Base-by-base conservation (phyloP, 2,329 filamentous ascomycete species). In the Sphaerulina musiva region DNA sequence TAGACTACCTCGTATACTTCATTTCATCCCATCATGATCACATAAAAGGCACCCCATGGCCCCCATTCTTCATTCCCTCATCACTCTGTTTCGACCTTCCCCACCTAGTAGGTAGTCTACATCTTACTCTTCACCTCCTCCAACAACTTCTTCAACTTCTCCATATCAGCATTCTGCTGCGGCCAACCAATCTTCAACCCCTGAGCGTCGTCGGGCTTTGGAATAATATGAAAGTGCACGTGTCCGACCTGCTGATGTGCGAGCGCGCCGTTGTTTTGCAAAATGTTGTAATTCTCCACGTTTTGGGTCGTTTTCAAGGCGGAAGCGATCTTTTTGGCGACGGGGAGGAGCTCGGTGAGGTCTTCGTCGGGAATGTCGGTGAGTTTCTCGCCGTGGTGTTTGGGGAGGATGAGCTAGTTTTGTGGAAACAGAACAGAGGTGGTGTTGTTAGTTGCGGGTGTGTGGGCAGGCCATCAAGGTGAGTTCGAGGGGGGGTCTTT, bases 231-330 rank as follows among this genome's bases (percentile, higher is more conserved):
- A 73, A 98, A 92, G 47, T 64, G 60, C 83, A 93, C 92, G 75
- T 98, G 93, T 63, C 89, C 86, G 58, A 98, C 92, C 60, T 86
- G 78, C 75, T 97, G 93, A 72, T 98, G 93, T 14, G 93, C 93
- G 66, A 92, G 81, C 20, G 81, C 78, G 49, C 93, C 93, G 68
- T 98, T 98, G 76, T 98, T 98, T 76, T 98, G 93, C 56, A 98
- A 76, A 46, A 98, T 81, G 69, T 98, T 98, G 78, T 89, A 98
- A 72, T 97, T 81, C 48, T 78, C 76, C 3, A 86, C 84, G 38
- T 88, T 88, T 17, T 51, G 48, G 2, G 48, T 36, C 40, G 32
- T 39, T 36, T 46, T 31, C 3, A 82, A 83, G 29, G 90, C 92
- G 17, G 77, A 73, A 46, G 86, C 90, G 46, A 98, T 82, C 72